Conservation (phyloP, 306 rosid species). For the Castanea crenata region DNA sequence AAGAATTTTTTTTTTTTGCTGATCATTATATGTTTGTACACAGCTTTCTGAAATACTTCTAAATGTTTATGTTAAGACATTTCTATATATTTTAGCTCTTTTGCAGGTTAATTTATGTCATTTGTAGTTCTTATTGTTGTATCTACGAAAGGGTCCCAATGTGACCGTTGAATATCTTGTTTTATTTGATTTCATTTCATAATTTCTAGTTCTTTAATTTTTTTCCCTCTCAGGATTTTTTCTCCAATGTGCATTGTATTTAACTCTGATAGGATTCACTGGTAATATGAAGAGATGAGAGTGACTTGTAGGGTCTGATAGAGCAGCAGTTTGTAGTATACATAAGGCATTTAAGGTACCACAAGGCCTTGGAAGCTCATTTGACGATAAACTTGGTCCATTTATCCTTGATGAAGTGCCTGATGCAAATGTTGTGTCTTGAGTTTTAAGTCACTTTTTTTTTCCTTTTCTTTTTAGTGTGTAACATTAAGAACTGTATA, state of each 20-base stretch:
- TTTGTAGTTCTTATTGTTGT: neutral
- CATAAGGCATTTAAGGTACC: slow-evolving; percentile 82
- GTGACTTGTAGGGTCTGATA: slow-evolving; percentile 53
- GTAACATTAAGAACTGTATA: no score
- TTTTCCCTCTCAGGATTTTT: slow-evolving; percentile 57
- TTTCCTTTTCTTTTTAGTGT: no score
- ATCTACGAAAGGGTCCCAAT: neutral
- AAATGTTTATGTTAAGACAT: neutral
- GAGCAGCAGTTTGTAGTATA: slow-evolving; percentile 72
- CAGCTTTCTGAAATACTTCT: neutral
- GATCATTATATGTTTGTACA: neutral
- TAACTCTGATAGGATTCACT: slow-evolving; percentile 32
- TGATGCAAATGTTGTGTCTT: no score
- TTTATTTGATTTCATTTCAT: neutral
- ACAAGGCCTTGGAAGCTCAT: no score
- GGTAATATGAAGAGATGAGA: slow-evolving; percentile 37
- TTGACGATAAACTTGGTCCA: no score
- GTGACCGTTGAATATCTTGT: neutral
- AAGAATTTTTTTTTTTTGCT: no score
- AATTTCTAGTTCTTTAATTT: neutral
- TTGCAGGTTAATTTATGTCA: neutral
- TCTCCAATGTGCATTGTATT: slow-evolving; percentile 58
- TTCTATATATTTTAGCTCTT: neutral
- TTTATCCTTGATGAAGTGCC: no score
- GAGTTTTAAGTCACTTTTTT: no score